Evolutionary conservation across 1,284 basidiomycete species (phyloP), one percentile per base, ranked within the genome.

Genomic region (Cryptococcus sp.): DNA sequence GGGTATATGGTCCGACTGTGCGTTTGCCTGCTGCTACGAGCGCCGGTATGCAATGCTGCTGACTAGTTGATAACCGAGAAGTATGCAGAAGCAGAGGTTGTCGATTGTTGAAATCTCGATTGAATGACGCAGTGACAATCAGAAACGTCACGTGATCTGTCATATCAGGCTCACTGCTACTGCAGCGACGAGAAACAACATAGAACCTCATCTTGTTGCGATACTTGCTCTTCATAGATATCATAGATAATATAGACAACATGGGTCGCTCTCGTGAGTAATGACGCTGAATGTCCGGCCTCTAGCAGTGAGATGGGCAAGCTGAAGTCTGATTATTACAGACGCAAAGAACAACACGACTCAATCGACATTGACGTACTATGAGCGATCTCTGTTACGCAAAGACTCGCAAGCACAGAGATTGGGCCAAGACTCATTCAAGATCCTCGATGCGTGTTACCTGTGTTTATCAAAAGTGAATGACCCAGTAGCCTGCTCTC

Each of bases 391-490:
- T 8, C 70, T 73, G 13, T 70, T 78, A 5, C 70, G 72, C 17
- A 68, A 70, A 47, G 66, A 68, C 37, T 62, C 58, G 34, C 67
- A 62, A 10, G 66, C 75, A 7, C 87, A 91, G 85, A 87, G 91
- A 49, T 78, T 95, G 73, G 91, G 91, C 43, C 86, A 89, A 72
- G 92, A 95, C 76, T 91, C 89, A 5, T 91, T 95, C 89, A 85
- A 91, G 44, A 84, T 83, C 37, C 91, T 93, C 73, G 90, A 94
- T 75, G 85, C 89, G 10, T 96, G 92, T 72, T 83, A 88, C 38
- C 83, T 94, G 17, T 95, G 93, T 72, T 80, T 95, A 29, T 86
- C 89, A 57, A 82, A 83, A 50, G 91, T 89, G 4, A 78, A 87
- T 47, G 87, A 91, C 52, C 90, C 93, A 0, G 81, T 93, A 29